These are phyloP conservation scores for Thymus quinquecostatus DNA, from an alignment of 257 asterid genomes.

Conservation along the genomic window DNA sequence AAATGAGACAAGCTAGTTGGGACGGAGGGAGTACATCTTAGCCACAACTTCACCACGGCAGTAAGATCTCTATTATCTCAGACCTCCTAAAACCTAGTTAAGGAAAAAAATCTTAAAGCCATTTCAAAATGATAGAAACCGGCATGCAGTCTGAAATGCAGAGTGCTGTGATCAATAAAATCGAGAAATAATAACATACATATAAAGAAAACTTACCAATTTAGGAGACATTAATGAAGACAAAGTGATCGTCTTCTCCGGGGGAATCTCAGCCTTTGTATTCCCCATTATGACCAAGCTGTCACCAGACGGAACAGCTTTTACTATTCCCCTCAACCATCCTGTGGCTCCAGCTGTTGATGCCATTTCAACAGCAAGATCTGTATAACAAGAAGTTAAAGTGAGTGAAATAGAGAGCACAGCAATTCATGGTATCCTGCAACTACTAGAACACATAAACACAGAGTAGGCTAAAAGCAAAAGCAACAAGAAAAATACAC, in stretches of 20 bases:
- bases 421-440: conserved; percentile 9
- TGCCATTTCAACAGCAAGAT: conserved; percentile 90
- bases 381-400: conserved; percentile 45
- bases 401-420: conserved; percentile 10
- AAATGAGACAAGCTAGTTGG: no score
- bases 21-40: no score
- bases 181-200: neutral
- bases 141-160: conserved; percentile 12
- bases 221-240: conserved; percentile 91
- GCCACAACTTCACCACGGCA: conserved; percentile 14
- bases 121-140: neutral
- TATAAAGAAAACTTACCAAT: conserved; percentile 55
- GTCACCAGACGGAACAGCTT: conserved; percentile 97
- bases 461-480: neutral
- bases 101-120: neutral
- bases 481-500: conserved; percentile 3
- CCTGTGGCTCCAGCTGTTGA: conserved; percentile 57
- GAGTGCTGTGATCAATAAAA: conserved; percentile 12
- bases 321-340: conserved; percentile 91
- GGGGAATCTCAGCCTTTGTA: conserved; percentile 84
- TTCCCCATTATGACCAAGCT: conserved; percentile 80
- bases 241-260: conserved; percentile 86
- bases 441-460: conserved; percentile 8
- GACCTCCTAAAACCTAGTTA: neutral
- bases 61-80: neutral